phyloP scores from a whole-genome alignment of 306 rosid species.

The Hippophae rhamnoides region DNA sequence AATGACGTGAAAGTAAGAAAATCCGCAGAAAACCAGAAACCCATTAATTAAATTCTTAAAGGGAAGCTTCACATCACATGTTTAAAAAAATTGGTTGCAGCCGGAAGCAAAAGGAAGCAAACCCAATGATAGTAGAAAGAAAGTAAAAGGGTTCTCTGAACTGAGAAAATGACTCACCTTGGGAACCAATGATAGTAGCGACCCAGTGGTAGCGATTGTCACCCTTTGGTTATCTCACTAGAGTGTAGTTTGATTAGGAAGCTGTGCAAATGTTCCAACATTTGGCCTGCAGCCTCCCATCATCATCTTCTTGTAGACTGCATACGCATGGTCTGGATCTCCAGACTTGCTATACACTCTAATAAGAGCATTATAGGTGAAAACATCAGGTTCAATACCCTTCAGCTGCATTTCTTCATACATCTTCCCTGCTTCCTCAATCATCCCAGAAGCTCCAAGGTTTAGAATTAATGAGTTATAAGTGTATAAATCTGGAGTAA shows the following conservation, averaged over 20 bases:
- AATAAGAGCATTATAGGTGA: conserved; percentile 91
- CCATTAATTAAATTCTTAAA: too few relatives aligned
- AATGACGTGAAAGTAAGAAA: too few relatives aligned
- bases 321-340: conserved; percentile 60
- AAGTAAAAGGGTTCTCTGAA: background rate
- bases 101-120: background rate
- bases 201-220: conserved; percentile 92
- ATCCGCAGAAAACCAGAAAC: too few relatives aligned
- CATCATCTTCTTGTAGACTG: conserved; percentile 81
- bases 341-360: conserved; percentile 67
- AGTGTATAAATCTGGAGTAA: conserved; percentile 73
- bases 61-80: background rate
- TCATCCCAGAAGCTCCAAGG: conserved; percentile 80
- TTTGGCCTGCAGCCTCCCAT: conserved; percentile 80
- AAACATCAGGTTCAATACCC: conserved; percentile 85
- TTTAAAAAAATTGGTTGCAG: background rate
- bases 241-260: conserved; percentile 58
- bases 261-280: conserved; percentile 63
- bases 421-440: conserved; percentile 60
- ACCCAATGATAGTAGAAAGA: background rate
- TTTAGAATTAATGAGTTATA: conserved; percentile 68
- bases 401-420: conserved; percentile 58
- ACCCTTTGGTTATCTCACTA: conserved; percentile 48
- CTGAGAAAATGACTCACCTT: conserved; percentile 27
- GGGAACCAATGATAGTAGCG: conserved; percentile 69